Evolutionary conservation across 2,329 filamentous ascomycete genomes (phyloP), one percentile per base, ranked within the genome.

Genomic region (Xylaria sp.): DNA sequence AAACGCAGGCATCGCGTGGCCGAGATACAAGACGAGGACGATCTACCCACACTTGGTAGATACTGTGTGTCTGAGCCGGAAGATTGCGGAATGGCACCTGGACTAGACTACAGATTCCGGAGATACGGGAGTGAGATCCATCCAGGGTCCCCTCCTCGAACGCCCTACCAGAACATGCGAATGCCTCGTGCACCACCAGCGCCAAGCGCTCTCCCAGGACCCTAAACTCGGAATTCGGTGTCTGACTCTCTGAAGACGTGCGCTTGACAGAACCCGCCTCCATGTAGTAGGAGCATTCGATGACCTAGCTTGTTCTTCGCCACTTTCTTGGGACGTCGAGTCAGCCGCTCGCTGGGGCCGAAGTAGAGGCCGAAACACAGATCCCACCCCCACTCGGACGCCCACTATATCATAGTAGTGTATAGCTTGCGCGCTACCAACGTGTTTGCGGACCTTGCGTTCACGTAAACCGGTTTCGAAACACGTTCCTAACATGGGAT

Each of bases 31-130:
- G 13, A 48, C 29, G 21, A 40, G 53, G 33, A 19, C 25, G 35
- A 44, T 31, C 37, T 17, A 17, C 9, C 17, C n/a, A 23, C 25
- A 40, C 19, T 48, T 38, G 43, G 31, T n/a, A 55, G 23, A 51
- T 47, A 62, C 48, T 54, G 38, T 58, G 60, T 31, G 27, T 51
- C 38, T 21, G 44, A 55, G 38, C 58, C 61, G 58, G 61, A n/a
- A 63, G 58, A 60, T 63, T 19, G 49, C 61, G 61, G 61, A 49
- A 63, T 40, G 27, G 15, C 38, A 19, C 17, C 44, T 48, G 38
- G 31, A n/a, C 54, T 48, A 9, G n/a, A 33, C 47, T 52, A 31
- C 9, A 41, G 23, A 54, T 49, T 51, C 43, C 57, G 54, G 53
- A 44, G 47, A 40, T 40, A 43, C 57, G 60, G 60, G 41, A 41